phyloP scores from a whole-genome alignment of 176 grass and related monocot species.

The Phoenix dactylifera region DNA sequence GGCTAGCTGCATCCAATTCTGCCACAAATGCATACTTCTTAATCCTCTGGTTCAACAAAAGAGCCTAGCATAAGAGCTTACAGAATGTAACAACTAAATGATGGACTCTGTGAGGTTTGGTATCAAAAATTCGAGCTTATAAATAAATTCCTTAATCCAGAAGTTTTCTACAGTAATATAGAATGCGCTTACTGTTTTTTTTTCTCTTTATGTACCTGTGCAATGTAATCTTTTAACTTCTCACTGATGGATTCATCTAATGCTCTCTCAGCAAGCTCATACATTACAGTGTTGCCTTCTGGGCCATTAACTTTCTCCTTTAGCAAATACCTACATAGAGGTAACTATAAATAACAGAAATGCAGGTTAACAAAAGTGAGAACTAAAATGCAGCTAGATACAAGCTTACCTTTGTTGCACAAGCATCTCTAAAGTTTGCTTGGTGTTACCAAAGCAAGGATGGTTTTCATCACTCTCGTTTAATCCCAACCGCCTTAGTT shows the following conservation, averaged over 20 bases:
- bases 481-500: constrained; percentile 58
- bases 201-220: constrained; percentile 32
- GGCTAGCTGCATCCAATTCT: too few relatives aligned
- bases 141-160: too few relatives aligned
- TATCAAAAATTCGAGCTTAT: too few relatives aligned
- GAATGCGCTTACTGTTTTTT: background rate
- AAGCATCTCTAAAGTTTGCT: constrained; percentile 67
- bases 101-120: too few relatives aligned
- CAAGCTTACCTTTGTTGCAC: constrained; percentile 65
- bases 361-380: background rate
- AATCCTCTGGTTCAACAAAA: too few relatives aligned
- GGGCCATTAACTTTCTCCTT: constrained; percentile 83
- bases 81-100: too few relatives aligned
- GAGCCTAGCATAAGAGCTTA: too few relatives aligned
- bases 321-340: constrained; percentile 52
- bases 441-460: constrained; percentile 51
- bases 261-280: constrained; percentile 86
- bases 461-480: constrained; percentile 56
- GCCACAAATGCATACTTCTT: too few relatives aligned
- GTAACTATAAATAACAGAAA: constrained; percentile 2
- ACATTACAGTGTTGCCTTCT: constrained; percentile 64
- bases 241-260: constrained; percentile 54
- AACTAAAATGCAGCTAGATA: background rate
- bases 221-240: constrained; percentile 66
- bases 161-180: background rate